Conservation (phyloP, 495 filamentous ascomycete species). For the Cercophora sp. region DNA sequence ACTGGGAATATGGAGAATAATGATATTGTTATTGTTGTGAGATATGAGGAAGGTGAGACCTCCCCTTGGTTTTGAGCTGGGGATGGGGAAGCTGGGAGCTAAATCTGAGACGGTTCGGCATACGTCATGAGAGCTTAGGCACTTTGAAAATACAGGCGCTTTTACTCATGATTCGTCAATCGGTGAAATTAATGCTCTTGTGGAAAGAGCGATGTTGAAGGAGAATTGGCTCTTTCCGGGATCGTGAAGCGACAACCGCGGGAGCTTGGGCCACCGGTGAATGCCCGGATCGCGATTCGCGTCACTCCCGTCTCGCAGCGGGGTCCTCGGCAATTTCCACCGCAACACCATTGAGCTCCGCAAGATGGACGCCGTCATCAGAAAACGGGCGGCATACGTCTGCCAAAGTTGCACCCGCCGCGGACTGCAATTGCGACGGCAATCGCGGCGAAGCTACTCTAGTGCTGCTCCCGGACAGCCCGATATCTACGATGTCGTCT, state of each 20-base stretch:
- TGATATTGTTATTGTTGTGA: too few relatives aligned
- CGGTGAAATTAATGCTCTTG: not conserved
- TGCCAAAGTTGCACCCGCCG: conserved; percentile 45
- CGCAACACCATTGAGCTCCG: not conserved
- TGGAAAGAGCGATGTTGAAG: too few relatives aligned
- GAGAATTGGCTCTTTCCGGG: too few relatives aligned
- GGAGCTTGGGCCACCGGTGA: conserved; percentile 8
- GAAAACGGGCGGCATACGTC: conserved; percentile 29
- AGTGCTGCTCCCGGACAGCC: conserved; percentile 35
- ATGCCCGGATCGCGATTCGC: conserved; percentile 3
- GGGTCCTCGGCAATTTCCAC: conserved; percentile 1
- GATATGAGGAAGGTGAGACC: too few relatives aligned
- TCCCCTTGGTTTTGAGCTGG: too few relatives aligned
- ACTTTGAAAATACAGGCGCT: not conserved
- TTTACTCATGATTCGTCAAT: conserved; percentile 7
- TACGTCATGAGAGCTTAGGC: not conserved
- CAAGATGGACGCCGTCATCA: conserved; percentile 23
- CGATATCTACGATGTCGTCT: conserved; percentile 89
- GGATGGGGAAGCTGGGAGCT: too few relatives aligned
- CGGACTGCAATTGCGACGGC: conserved; percentile 25
- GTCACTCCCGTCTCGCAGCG: not conserved
- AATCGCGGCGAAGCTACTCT: conserved; percentile 34
- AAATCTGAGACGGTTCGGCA: too few relatives aligned
- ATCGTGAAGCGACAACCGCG: too few relatives aligned
- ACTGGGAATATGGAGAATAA: not conserved